Evolutionary conservation across 2,329 filamentous ascomycete genomes (phyloP).

Genomic region (Claviceps pusilla): DNA sequence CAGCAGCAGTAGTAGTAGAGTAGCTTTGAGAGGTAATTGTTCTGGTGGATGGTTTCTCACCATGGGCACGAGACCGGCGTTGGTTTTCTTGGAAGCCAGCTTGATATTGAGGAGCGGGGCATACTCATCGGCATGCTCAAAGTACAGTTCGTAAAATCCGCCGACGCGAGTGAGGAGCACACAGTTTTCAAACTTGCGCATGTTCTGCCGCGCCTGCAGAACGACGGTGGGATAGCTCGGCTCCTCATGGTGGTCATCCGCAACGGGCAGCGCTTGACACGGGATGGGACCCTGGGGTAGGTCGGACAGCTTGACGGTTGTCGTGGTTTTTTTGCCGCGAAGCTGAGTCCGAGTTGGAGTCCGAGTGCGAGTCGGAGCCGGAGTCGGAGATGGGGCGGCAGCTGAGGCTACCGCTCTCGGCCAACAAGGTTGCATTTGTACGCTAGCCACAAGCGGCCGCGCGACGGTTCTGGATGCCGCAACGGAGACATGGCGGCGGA

Average conservation of each 20-base stretch:
- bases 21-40: neutral
- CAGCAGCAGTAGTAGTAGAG: neutral
- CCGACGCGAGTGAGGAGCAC: conserved; percentile 84
- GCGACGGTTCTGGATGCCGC: neutral
- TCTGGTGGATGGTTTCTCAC: conserved; percentile 26
- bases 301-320: conserved; percentile 38
- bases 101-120: conserved; percentile 80
- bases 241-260: conserved; percentile 29
- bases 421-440: neutral
- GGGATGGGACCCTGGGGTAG: conserved; percentile 37
- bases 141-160: conserved; percentile 95
- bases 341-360: conserved; percentile 5
- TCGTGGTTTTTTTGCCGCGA: conserved; percentile 40
- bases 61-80: conserved; percentile 69
- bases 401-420: neutral
- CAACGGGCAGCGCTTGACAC: conserved; percentile 13
- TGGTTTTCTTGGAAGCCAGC: conserved; percentile 67
- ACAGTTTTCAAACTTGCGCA: conserved; percentile 80
- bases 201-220: conserved; percentile 74
- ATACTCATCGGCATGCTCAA: conserved; percentile 83
- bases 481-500: neutral
- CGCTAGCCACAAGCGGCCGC: neutral
- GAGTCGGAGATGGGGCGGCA: neutral
- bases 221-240: conserved; percentile 72
- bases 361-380: conserved; percentile 13